These are phyloP conservation scores for Exophiala sideris DNA, from an alignment of 2,329 filamentous ascomycete genomes.

Conservation along the genomic window DNA sequence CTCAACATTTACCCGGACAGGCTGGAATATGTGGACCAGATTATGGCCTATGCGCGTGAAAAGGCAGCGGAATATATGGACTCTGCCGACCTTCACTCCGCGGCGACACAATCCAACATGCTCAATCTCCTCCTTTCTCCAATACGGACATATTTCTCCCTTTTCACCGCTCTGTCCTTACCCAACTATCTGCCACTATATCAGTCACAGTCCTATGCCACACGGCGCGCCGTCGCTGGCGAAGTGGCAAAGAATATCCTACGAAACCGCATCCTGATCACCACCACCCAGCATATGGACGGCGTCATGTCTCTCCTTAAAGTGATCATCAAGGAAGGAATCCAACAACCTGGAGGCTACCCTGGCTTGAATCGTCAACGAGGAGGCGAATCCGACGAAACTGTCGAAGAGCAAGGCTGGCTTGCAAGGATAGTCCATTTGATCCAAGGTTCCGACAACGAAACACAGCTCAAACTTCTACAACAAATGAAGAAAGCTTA, in stretches of 20 bases:
- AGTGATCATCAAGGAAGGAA: constrained; percentile 90
- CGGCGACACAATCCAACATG: constrained; percentile 81
- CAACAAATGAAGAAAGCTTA: constrained; percentile 86
- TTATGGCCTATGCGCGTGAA: constrained; percentile 79
- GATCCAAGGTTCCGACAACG: constrained; percentile 77
- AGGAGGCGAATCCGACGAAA: constrained; percentile 87
- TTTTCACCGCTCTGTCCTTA: constrained; percentile 92
- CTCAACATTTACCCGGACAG: constrained; percentile 88
- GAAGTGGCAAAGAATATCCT: constrained; percentile 82
- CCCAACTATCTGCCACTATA: constrained; percentile 89
- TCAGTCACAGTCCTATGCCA: constrained; percentile 88
- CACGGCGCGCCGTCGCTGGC: constrained; percentile 82
- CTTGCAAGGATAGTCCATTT: constrained; percentile 88
- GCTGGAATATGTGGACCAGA: constrained; percentile 86
- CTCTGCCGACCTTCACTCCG: constrained; percentile 90
- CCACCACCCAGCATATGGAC: constrained; percentile 74
- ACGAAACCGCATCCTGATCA: constrained; percentile 74
- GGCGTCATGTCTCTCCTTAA: constrained; percentile 84
- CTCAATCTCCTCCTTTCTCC: constrained; percentile 87
- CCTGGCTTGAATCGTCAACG: constrained; percentile 73
- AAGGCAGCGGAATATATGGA: constrained; percentile 89
- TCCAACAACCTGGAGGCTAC: constrained; percentile 78
- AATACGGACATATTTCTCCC: constrained; percentile 81
- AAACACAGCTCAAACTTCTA: constrained; percentile 84
- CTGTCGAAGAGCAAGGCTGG: constrained; percentile 97